Evolutionary conservation across 352 stramenopile genomes (phyloP).

Genomic region (Pythium dissotocum): DNA sequence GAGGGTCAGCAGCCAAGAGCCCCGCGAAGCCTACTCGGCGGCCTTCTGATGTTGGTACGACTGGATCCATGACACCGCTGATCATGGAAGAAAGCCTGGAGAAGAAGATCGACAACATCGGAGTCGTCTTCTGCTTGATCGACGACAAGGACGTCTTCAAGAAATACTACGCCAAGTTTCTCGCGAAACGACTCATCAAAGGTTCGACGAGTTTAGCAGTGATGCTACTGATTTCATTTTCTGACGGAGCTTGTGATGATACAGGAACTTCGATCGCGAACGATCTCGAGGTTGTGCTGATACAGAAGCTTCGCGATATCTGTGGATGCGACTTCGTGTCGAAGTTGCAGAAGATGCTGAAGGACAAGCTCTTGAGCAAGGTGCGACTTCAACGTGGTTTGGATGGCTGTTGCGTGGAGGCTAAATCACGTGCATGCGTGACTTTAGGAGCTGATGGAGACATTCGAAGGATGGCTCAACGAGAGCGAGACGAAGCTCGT

Average conservation of each 20-base stretch:
- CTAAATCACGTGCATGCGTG: background rate
- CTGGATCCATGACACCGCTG: conserved; percentile 26
- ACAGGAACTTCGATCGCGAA: conserved; percentile 66
- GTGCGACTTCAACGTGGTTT: conserved; percentile 28
- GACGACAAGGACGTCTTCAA: conserved; percentile 91
- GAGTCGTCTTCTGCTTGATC: conserved; percentile 86
- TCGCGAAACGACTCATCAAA: conserved; percentile 86
- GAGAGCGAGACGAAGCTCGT: conserved; percentile 58
- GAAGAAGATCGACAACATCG: conserved; percentile 80
- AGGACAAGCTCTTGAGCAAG: conserved; percentile 85
- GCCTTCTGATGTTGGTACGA: conserved; percentile 1
- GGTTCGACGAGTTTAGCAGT: conserved; percentile 32
- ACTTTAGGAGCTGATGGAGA: conserved; percentile 57
- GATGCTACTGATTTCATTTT: conserved; percentile 10
- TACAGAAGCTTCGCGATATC: conserved; percentile 85
- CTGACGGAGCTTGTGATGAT: conserved; percentile 1
- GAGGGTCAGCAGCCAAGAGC: conserved; percentile 18
- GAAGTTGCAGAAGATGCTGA: conserved; percentile 89
- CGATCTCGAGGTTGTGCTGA: conserved; percentile 76
- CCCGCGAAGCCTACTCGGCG: conserved; percentile 10
- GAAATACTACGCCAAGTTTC: conserved; percentile 86
- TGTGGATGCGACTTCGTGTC: conserved; percentile 87
- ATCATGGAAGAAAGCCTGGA: conserved; percentile 65
- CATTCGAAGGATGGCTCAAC: conserved; percentile 73
- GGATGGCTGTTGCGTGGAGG: no score